These are phyloP conservation scores for Aspergillus ruber DNA, from an alignment of 2,329 filamentous ascomycete genomes.

Conservation along the genomic window DNA sequence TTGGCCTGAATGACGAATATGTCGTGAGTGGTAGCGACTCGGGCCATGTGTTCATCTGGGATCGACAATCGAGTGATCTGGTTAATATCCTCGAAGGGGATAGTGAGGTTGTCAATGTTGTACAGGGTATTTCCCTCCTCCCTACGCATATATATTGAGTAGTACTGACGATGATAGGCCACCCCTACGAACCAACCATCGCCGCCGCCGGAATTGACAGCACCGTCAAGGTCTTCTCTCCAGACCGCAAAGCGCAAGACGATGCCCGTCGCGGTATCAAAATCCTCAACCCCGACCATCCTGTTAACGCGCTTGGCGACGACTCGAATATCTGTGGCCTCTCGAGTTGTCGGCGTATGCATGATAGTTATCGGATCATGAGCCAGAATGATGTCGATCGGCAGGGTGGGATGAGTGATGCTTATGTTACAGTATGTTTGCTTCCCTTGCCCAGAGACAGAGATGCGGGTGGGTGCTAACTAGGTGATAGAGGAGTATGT, in stretches of 20 bases:
- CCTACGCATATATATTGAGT: slow-evolving; percentile 2
- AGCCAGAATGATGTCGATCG: slow-evolving; percentile 57
- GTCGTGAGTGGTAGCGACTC: slow-evolving; percentile 62
- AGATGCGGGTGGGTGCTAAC: no score
- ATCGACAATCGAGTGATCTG: slow-evolving; percentile 54
- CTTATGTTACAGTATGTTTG: slow-evolving; percentile 50
- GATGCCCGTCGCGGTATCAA: slow-evolving; percentile 53
- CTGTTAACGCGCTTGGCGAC: slow-evolving; percentile 28
- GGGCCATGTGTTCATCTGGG: slow-evolving; percentile 64
- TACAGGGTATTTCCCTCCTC: slow-evolving; percentile 46
- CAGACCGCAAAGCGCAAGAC: slow-evolving; percentile 52
- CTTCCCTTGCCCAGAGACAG: no score
- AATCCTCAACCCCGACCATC: slow-evolving; percentile 45
- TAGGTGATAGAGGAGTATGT: slow-evolving; percentile 39
- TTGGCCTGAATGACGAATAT: slow-evolving; percentile 61
- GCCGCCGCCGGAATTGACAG: slow-evolving; percentile 62
- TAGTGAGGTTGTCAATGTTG: slow-evolving; percentile 63
- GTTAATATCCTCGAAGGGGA: slow-evolving; percentile 62
- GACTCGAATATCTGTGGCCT: slow-evolving; percentile 39
- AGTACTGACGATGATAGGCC: slow-evolving; percentile 36
- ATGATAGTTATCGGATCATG: slow-evolving; percentile 56
- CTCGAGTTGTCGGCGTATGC: slow-evolving; percentile 52
- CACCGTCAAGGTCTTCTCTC: slow-evolving; percentile 63
- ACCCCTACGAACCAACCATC: slow-evolving; percentile 61
- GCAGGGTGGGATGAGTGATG: slow-evolving; percentile 52